Base-by-base conservation (phyloP, 1,284 basidiomycete species). In the Sporisorium iseilematis-ciliati region DNA sequence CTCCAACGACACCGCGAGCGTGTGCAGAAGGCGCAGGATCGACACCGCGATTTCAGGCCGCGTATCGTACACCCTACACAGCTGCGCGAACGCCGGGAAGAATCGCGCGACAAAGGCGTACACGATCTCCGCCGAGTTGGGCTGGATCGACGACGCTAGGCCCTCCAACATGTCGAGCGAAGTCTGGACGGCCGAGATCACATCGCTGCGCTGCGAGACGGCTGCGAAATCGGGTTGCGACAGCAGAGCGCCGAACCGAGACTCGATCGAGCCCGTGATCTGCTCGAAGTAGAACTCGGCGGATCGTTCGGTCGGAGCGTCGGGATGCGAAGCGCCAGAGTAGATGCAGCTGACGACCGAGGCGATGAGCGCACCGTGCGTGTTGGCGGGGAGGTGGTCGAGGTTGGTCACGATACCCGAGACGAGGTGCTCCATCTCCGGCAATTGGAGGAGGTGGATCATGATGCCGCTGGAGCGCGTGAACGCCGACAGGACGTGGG, bases 301-400 rank as follows among this genome's bases (percentile, higher is more conserved):
- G 8, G 71, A 75, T 54, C 60, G 61, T 29, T 57, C 65, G 14
- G 62, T 52, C 35, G 48, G 51, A 16, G 50, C 68, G n/a, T 51
- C 52, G 14, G 48, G 51, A 53, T 65, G 65, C 21, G 57, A 74
- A 38, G 60, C 70, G 60, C 72, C 75, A 31, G 69, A 69, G 57
- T 81, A 77, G 58, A 82, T 75, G 63, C 80, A 82, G 54, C 75
- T 72, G 11, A 84, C 77, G 7, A 80, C 53, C 2, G 78, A 79
- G 12, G 76, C 66, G 20, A 82, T 59, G 11, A 84, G 60, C 7
- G 70, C 60, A 16, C 75, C 79, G 51, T 83, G 80, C 14, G 79
- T 79, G 58, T 70, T 70, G 46, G 70, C 81, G 0, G 81, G 81
- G 3, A 84, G 65, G 26, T 58, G 56, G 25, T 77, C 79, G 11